A percentile compares a stretch with the other conserved stretches of the same genome.
These are phyloP conservation scores for Oropetium thomaeum DNA, from an alignment of 176 grass and related monocot genomes.

Conservation along the genomic window DNA sequence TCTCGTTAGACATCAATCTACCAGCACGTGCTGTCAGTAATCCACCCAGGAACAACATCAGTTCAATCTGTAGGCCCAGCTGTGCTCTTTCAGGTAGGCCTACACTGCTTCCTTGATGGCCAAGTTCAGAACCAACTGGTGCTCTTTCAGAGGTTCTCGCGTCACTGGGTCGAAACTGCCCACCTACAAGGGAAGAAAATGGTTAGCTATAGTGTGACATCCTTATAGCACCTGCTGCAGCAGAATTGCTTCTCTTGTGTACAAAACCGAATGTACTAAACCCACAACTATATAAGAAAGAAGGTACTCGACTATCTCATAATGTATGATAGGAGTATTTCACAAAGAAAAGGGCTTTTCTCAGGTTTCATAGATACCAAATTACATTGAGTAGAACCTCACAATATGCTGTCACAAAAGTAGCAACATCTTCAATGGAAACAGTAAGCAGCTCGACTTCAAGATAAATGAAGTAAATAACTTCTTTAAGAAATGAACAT, in stretches of 20 bases:
- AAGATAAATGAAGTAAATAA: background rate
- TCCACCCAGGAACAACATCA: slow-evolving; percentile 6
- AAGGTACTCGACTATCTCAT: background rate
- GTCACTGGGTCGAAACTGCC: slow-evolving; percentile 71
- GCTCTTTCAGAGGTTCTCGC: slow-evolving; percentile 57
- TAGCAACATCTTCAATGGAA: background rate
- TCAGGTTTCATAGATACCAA: too few species aligned
- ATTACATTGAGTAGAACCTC: too few species aligned
- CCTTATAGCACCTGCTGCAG: background rate
- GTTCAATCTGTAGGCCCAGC: slow-evolving; percentile 75
- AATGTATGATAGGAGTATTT: background rate
- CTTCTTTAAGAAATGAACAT: background rate
- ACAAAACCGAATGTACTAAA: background rate
- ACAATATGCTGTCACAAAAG: too few species aligned
- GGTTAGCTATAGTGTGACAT: background rate
- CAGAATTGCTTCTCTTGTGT: background rate
- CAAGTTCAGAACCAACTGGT: slow-evolving; percentile 73
- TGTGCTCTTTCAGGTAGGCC: slow-evolving; percentile 65
- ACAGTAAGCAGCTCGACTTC: background rate
- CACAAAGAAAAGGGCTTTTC: too few species aligned
- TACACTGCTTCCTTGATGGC: slow-evolving; percentile 83
- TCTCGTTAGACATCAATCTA: background rate
- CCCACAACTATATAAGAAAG: background rate
- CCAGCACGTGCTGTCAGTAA: background rate
- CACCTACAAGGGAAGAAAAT: slow-evolving; percentile 44